phyloP scores from a whole-genome alignment of 257 asterid genomes.

The Solanum tacnaense region DNA sequence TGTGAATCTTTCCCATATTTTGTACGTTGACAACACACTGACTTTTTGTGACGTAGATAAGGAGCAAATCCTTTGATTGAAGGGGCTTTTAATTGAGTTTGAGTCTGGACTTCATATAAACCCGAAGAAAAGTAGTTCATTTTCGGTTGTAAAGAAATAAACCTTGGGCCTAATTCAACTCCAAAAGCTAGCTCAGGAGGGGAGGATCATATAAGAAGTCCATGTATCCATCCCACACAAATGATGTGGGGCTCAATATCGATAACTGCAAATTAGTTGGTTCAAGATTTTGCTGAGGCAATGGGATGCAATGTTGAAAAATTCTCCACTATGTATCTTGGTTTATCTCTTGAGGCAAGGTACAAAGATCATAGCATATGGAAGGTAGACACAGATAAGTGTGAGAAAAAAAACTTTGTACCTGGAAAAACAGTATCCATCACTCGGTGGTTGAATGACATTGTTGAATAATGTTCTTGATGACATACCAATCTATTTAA shows the following conservation, averaged over 20 bases:
- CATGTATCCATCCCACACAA: background rate
- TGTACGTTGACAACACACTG: background rate
- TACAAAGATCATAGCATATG: background rate
- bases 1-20: background rate
- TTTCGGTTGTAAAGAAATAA: background rate
- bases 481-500: background rate
- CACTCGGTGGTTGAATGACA: background rate
- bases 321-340: background rate
- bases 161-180: background rate
- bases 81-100: background rate
- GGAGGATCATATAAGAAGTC: background rate
- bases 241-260: background rate
- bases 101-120: background rate
- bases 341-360: background rate
- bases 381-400: background rate
- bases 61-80: background rate
- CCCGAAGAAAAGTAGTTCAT: background rate
- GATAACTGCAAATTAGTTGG: background rate
- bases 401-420: background rate
- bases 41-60: background rate
- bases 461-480: background rate
- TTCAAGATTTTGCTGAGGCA: background rate
- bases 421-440: background rate
- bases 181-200: background rate
- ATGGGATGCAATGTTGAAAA: background rate